These are phyloP conservation scores for Hymenoscyphus scutula DNA, from an alignment of 2,329 filamentous ascomycete species.

Conservation along the genomic window DNA sequence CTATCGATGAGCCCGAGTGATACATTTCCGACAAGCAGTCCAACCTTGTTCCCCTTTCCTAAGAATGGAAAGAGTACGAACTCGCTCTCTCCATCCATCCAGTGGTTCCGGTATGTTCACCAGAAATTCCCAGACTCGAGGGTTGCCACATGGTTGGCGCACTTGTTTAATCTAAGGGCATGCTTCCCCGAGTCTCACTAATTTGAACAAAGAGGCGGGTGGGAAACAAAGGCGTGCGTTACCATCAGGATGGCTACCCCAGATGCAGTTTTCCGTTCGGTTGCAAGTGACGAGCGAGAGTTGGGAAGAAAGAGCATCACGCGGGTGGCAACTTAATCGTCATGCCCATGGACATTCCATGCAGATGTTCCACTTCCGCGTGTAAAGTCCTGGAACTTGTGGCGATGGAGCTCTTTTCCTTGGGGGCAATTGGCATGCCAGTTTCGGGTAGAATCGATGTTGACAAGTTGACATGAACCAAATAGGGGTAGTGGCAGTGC, in stretches of 20 bases:
- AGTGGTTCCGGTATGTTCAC: no score
- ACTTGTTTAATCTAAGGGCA: neutral
- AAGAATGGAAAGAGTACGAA: neutral
- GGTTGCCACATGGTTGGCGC: conserved; percentile 1
- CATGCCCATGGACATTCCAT: neutral
- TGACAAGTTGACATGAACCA: neutral
- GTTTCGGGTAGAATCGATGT: neutral
- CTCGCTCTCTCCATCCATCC: neutral
- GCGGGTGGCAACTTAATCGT: neutral
- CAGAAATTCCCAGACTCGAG: neutral
- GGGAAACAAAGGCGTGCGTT: neutral
- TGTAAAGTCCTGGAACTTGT: neutral
- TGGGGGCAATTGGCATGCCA: neutral
- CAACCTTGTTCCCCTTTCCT: neutral
- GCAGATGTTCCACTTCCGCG: neutral
- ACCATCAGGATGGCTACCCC: neutral
- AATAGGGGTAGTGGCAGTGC: conserved; percentile 17
- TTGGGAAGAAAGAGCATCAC: neutral
- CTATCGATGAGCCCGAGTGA: neutral
- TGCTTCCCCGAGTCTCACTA: conserved; percentile 2
- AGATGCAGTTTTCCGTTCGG: neutral
- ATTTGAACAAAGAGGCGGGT: neutral
- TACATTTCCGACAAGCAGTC: neutral
- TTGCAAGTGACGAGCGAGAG: neutral
- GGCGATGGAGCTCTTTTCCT: neutral